These are phyloP conservation scores for Boletus vermiculosoides DNA, from an alignment of 768 basidiomycete species.

Conservation along the genomic window DNA sequence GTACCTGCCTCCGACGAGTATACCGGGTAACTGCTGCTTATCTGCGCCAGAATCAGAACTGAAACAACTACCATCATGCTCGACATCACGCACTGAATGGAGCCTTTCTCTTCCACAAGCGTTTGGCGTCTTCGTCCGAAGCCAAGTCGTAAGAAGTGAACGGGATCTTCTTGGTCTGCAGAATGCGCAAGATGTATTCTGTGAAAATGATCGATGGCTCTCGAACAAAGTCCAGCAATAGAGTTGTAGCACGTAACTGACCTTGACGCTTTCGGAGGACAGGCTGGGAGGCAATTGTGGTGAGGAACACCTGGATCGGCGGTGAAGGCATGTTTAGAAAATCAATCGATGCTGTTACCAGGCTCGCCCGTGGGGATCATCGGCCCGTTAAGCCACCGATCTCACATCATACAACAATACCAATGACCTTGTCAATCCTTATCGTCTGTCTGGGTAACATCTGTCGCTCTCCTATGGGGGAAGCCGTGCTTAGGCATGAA, in stretches of 20 bases:
- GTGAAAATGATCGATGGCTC: constrained; percentile 1
- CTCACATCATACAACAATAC: not conserved
- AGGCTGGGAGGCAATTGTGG: constrained; percentile 85
- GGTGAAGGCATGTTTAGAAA: constrained; percentile 65
- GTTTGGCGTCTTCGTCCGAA: constrained; percentile 78
- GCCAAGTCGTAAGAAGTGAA: constrained; percentile 84
- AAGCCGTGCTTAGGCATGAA: constrained; percentile 75
- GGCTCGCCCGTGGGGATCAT: not conserved
- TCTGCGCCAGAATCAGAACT: constrained; percentile 40
- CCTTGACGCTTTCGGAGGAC: constrained; percentile 79
- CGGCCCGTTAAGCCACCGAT: not conserved
- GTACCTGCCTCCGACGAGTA: constrained; percentile 73
- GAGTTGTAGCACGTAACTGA: constrained; percentile 22
- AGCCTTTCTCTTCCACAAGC: constrained; percentile 78
- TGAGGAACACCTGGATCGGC: constrained; percentile 76
- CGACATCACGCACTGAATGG: constrained; percentile 49
- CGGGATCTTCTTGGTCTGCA: constrained; percentile 83
- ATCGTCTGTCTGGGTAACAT: constrained; percentile 84
- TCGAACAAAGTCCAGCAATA: not conserved
- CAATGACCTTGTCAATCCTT: constrained; percentile 53
- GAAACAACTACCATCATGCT: not conserved
- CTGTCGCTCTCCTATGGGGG: constrained; percentile 90
- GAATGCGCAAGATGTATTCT: constrained; percentile 80
- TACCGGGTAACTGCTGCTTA: constrained; percentile 82
- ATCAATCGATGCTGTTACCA: constrained; percentile 5